Evolutionary conservation across 805 yeast species (phyloP), one percentile per base, ranked within the genome.

Genomic region (Saccharomycopsis sp.): DNA sequence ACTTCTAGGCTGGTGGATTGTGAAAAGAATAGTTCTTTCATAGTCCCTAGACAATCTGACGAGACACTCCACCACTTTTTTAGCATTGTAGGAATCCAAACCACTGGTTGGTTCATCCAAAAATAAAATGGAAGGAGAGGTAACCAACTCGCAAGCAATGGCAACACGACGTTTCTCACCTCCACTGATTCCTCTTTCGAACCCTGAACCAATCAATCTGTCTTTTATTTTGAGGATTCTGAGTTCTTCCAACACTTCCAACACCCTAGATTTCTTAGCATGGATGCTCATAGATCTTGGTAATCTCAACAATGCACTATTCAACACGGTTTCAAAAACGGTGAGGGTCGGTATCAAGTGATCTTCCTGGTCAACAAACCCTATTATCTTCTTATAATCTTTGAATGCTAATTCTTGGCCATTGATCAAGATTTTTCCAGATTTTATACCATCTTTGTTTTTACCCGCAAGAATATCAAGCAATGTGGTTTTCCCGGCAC

Each of bases 351-450:
- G 94, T 46, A 92, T 71, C 42, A 92, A 65, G 49, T 75, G 80
- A 56, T 88, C 96, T 52, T 92, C 96, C 60, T 92, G 98, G 59
- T 92, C 96, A 5, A 92, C 98, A 67, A 87, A 92, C 0, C 97
- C 98, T 42, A 82, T 75, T 4, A 85, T 71, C 52, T 77, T 77
- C 44, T 73, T 69, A 57, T 73, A 80, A 30, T 75, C 71, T 5
- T 61, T 59, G 17, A 53, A 57, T 1, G 44, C 39, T 49, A 55
- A 49, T 50, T 55, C 49, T 45, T 72, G 71, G 2, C 97, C 97
- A 58, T 92, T 92, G 17, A 87, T 73, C 50, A 68, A 73, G 9
- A 89, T 73, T 2, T 63, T 55, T n/a, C 96, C 96, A 1, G 64
- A 51, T 7, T 75, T 69, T 1, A 50, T 48, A 2, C 98, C 98